phyloP scores from a whole-genome alignment of 2,329 filamentous ascomycete genomes.

The Alternaria viburni region DNA sequence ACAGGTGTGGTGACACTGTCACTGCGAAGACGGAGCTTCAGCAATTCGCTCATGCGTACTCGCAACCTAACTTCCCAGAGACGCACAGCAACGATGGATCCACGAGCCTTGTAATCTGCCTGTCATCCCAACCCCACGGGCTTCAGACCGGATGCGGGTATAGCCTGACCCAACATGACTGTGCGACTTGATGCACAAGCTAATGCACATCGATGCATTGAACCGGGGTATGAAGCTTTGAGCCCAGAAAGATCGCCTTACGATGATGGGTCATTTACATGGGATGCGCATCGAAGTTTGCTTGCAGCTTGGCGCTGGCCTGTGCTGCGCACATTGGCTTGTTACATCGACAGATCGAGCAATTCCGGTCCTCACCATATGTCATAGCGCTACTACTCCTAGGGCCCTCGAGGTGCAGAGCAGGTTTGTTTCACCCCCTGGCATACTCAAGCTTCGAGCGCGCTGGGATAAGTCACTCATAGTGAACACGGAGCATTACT shows the following conservation, averaged over 20 bases:
- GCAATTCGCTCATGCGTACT: constrained; percentile 2
- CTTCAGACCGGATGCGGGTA: background rate
- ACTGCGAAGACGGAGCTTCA: constrained; percentile 14
- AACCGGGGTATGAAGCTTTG: background rate
- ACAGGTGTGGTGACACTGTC: constrained; percentile 10
- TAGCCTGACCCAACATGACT: background rate
- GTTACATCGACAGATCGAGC: background rate
- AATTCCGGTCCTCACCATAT: background rate
- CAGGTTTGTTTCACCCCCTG: background rate
- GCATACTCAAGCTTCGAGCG: background rate
- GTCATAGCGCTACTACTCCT: background rate
- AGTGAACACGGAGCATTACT: background rate
- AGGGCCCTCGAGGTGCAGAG: background rate
- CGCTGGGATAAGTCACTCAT: background rate
- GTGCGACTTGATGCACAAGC: constrained; percentile 2
- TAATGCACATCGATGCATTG: background rate
- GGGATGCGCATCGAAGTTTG: constrained; percentile 10
- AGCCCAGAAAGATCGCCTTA: background rate
- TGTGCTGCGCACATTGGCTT: background rate
- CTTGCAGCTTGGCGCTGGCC: constrained; percentile 12
- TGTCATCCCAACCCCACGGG: constrained; percentile 13
- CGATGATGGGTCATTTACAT: background rate
- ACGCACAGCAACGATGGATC: background rate
- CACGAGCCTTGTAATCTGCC: constrained; percentile 20
- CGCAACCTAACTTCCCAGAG: background rate